These are phyloP conservation scores for Tulasnella sp. DNA, from an alignment of 768 basidiomycete genomes.

Conservation along the genomic window DNA sequence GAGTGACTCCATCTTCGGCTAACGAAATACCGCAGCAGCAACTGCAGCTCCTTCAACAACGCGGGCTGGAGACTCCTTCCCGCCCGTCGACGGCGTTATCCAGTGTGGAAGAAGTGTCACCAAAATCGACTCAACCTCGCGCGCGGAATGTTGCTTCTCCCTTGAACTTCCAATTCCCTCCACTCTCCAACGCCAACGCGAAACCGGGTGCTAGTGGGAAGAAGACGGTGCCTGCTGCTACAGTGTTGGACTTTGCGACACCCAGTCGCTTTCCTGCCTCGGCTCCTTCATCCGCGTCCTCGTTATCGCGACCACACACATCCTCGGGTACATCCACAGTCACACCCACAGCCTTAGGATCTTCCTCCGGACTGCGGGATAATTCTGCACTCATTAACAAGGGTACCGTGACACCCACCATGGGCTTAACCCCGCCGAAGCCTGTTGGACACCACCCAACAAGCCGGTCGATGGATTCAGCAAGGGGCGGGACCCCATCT, in stretches of 20 bases:
- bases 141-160: constrained; percentile 21
- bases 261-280: too few relatives aligned
- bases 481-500: not conserved
- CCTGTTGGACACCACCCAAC: constrained; percentile 8
- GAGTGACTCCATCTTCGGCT: too few relatives aligned
- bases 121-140: not conserved
- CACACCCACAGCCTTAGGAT: not conserved
- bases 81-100: constrained; percentile 17
- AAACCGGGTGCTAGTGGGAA: not conserved
- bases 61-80: constrained; percentile 19
- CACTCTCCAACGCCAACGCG: constrained; percentile 13
- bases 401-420: not conserved
- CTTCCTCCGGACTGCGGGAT: not conserved
- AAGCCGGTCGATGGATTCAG: constrained; percentile 10
- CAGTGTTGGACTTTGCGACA: not conserved
- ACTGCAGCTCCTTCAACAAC: too few relatives aligned
- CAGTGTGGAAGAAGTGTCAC: not conserved
- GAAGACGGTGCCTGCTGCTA: not conserved
- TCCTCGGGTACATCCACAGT: not conserved
- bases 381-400: not conserved
- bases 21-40: too few relatives aligned
- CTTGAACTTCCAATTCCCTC: constrained; percentile 32
- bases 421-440: constrained; percentile 12
- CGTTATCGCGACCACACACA: constrained; percentile 8
- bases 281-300: too few relatives aligned